These are phyloP conservation scores for Termitomyces sp. DNA, from an alignment of 768 basidiomycete genomes.

Conservation along the genomic window DNA sequence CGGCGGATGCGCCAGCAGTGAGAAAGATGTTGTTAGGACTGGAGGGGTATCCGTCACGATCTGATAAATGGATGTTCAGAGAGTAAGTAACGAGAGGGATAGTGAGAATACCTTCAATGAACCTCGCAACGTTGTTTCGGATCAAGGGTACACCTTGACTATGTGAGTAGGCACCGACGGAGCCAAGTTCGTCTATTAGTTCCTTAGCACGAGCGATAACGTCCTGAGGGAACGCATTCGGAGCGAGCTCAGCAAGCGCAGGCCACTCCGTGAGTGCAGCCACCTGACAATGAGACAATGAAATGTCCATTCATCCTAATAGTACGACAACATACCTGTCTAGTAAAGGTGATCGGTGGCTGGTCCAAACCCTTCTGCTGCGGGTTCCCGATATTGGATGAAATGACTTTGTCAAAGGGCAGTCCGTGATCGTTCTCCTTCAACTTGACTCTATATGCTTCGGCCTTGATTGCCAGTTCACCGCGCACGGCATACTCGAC, in stretches of 20 bases:
- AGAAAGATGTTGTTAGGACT: constrained; percentile 88
- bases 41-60: constrained; percentile 86
- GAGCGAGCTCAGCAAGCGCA: constrained; percentile 71
- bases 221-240: constrained; percentile 79
- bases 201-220: constrained; percentile 80
- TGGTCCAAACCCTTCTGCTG: constrained; percentile 96
- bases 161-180: constrained; percentile 93
- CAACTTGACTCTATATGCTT: constrained; percentile 72
- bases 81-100: neutral
- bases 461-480: constrained; percentile 93
- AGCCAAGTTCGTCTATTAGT: constrained; percentile 83
- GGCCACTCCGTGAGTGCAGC: constrained; percentile 93
- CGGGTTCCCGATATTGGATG: constrained; percentile 97
- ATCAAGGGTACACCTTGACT: constrained; percentile 91
- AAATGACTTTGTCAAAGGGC: constrained; percentile 87
- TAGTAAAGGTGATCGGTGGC: constrained; percentile 84
- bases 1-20: constrained; percentile 91
- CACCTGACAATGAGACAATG: constrained; percentile 47
- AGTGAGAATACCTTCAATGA: constrained; percentile 68
- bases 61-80: constrained; percentile 34
- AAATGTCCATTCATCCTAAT: neutral
- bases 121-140: constrained; percentile 83
- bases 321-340: constrained; percentile 61
- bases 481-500: constrained; percentile 98
- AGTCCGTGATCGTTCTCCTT: constrained; percentile 54